Evolutionary conservation across 192 early-diverging fungal genomes (phyloP).

Genomic region (Oehlia diaphana): DNA sequence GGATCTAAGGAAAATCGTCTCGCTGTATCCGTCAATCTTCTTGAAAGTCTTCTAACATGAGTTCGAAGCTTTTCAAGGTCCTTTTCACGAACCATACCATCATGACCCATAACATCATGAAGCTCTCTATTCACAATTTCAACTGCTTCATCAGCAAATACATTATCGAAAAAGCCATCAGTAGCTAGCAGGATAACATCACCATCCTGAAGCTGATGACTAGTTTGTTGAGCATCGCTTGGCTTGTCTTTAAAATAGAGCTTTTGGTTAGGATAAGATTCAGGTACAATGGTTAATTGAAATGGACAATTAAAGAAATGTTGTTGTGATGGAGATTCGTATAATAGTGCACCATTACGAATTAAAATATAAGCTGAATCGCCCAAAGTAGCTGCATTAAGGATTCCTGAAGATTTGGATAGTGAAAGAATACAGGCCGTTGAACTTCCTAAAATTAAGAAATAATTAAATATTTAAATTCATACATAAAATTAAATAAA

Average conservation of each 20-base stretch:
- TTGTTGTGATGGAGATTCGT: constrained; percentile 59
- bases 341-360: constrained; percentile 53
- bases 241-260: constrained; percentile 54
- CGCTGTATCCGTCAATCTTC: constrained; percentile 54
- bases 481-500: constrained; percentile 8
- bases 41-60: constrained; percentile 46
- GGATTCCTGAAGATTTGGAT: constrained; percentile 53
- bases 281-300: constrained; percentile 57
- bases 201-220: constrained; percentile 54
- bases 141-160: constrained; percentile 54
- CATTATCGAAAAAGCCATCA: constrained; percentile 65
- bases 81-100: constrained; percentile 19
- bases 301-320: constrained; percentile 68
- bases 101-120: constrained; percentile 35
- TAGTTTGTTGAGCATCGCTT: constrained; percentile 53
- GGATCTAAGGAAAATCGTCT: constrained; percentile 48
- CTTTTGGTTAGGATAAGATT: constrained; percentile 51
- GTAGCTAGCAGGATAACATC: constrained; percentile 60
- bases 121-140: constrained; percentile 49
- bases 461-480: background rate
- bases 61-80: constrained; percentile 40
- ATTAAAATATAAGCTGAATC: constrained; percentile 60
- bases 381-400: constrained; percentile 55
- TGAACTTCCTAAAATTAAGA: constrained; percentile 43
- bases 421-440: constrained; percentile 60